Base-by-base conservation (phyloP, 805 yeast genomes). In the Ogataea wickerhamii region DNA sequence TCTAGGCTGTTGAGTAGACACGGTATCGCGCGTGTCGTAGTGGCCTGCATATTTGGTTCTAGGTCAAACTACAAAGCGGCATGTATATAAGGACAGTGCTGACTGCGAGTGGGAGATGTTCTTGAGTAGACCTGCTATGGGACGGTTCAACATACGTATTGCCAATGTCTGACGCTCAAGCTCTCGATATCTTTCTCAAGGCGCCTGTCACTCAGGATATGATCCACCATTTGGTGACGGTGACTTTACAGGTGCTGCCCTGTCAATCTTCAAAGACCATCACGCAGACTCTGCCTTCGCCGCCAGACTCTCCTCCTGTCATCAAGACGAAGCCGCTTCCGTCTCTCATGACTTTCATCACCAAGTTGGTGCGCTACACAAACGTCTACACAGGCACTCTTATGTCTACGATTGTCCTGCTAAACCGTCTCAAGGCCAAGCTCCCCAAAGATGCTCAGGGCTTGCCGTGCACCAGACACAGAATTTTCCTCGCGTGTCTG, bases 311-410 rank as follows among this genome's bases (percentile, higher is more conserved):
- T 12, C 58, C 60, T n/a, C 50, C 60, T 25, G 45, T 52, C 38
- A 36, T 48, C 24, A 61, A 63, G 40, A 63, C 61, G 18, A 69
- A 64, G 48, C 71, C 67, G 35, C 66, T 76, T 37, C 89, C 91
- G 10, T 80, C 88, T 5, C 67, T 84, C 47, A 80, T 77, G 81
- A 76, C 85, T 0, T 84, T 84, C 62, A 78, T 84, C 52, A 75
- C 82, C 43, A 78, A 72, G 51, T 66, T 84, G 55, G 87, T 84
- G 26, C 72, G 84, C 55, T 75, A 81, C 65, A 80, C 88, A 21
- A 82, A 82, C 52, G 87, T 84, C n/a, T 80, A 82, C 60, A 80
- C 88, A 3, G 87, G 89, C 27, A 83, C 89, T 13, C 66, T 84
- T 48, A 73, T 84, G 74, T 70, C 87, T 11, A 80, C 91, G 4